Percentiles rank a stretch among this genome's conserved stretches.
Evolutionary conservation across 805 yeast species (phyloP).

Genomic region (Danielia oregonensis): DNA sequence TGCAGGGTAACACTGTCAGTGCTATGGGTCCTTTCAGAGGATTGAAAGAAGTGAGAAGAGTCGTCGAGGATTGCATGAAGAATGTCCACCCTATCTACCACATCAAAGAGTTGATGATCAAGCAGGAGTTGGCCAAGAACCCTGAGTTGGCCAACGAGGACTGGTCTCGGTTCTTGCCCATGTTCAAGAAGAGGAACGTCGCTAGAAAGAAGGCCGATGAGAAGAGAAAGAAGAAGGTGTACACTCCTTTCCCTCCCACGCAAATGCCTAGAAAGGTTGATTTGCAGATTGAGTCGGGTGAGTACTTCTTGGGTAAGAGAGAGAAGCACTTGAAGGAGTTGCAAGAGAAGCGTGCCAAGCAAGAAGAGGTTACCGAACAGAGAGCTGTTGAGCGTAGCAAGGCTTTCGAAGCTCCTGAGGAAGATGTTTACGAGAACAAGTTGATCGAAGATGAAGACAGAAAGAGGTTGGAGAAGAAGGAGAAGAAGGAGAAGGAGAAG

Average conservation of each 20-base stretch:
- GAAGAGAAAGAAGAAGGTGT: constrained; percentile 62
- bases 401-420: constrained; percentile 85
- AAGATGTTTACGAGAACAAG: constrained; percentile 50
- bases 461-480: constrained; percentile 17
- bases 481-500: constrained; percentile 26
- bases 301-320: constrained; percentile 85
- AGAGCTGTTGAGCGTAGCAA: constrained; percentile 68
- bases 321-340: constrained; percentile 72
- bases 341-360: constrained; percentile 75
- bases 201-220: constrained; percentile 80
- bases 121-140: constrained; percentile 88
- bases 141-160: constrained; percentile 95
- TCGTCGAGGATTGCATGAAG: constrained; percentile 96
- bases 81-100: constrained; percentile 97
- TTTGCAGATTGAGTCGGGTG: constrained; percentile 97
- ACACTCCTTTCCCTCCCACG: constrained; percentile 99
- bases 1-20: constrained; percentile 95
- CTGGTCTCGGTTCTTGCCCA: constrained; percentile 95
- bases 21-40: constrained; percentile 97
- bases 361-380: constrained; percentile 62
- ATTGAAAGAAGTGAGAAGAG: constrained; percentile 84
- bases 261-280: constrained; percentile 97
- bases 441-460: constrained; percentile 17
- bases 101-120: constrained; percentile 95
- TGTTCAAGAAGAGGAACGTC: constrained; percentile 93